Base-by-base conservation (phyloP, 495 filamentous ascomycete species). In the Talaromyces liani region DNA sequence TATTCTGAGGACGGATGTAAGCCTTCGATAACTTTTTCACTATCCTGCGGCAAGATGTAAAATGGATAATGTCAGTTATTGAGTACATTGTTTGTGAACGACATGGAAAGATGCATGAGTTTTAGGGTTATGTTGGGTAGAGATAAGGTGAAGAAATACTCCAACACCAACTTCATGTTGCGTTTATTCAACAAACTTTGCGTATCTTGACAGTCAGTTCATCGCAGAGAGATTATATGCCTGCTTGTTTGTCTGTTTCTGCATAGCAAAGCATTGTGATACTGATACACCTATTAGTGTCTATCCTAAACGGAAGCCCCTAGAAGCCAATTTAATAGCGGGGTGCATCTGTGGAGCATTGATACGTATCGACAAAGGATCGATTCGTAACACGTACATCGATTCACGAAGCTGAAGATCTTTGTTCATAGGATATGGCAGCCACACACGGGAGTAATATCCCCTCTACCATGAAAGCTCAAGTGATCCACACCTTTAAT, bases 401-500 rank as follows among this genome's bases (percentile, higher is more conserved):
- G 29, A 31, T 31, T 4, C 29, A 31, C 29, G 29, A 31, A 31
- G 29, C 29, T 6, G 29, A 20, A 49, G 45, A 49, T 49, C 45
- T 49, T 9, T 41, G 9, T 12, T 36, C 9, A 36, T 41, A 5
- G 16, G 20, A 3, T 6, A 49, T 49, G 45, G 45, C 45, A 20
- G 45, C 10, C 18, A 49, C 45, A 49, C n/a, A 6, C 16, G 18
- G 45, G 18, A 49, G 18, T 16, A 57, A 6, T 5, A n/a, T 57
- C 25, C 53, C 31, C 20, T 31, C 8, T 14, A 59, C 57, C 33
- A 59, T 59, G 57, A 22, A 34, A 7, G 57, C 57, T 16, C 29
- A 31, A 31, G 31, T 59, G 6, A 31, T 59, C 14, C 29, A 59
- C 18, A 18, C 79, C 67, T 83, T 73, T 74, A 73, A 81, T 58